Evolutionary conservation across 768 basidiomycete genomes (phyloP).

Genomic region (Suillus tomentosus): DNA sequence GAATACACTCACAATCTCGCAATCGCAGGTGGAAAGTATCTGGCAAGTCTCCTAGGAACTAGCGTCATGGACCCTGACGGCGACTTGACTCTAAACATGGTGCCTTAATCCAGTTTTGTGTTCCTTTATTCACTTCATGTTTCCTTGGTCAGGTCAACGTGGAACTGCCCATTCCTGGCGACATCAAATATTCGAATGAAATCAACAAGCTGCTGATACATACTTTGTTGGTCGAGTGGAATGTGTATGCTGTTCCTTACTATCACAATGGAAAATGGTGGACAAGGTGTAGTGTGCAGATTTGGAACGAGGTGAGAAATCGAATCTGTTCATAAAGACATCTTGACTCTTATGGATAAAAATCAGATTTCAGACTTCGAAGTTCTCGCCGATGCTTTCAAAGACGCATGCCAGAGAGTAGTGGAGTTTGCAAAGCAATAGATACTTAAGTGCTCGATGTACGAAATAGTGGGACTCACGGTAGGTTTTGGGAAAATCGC

Average conservation of each 20-base stretch:
- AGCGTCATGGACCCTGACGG: slow-evolving; percentile 58
- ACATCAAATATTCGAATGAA: slow-evolving; percentile 24
- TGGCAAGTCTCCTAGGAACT: slow-evolving; percentile 66
- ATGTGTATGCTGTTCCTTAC: slow-evolving; percentile 15
- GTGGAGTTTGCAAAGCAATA: slow-evolving; percentile 12
- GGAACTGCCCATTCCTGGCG: slow-evolving; percentile 37
- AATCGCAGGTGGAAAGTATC: slow-evolving; percentile 57
- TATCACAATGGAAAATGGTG: slow-evolving; percentile 36
- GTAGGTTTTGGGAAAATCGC: too few relatives aligned
- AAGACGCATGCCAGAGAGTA: slow-evolving; percentile 25
- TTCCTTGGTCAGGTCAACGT: slow-evolving; percentile 39
- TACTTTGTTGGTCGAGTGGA: slow-evolving; percentile 26
- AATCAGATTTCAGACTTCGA: slow-evolving; percentile 36
- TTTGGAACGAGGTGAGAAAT: slow-evolving; percentile 34
- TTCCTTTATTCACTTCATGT: background rate
- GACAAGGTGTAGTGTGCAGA: slow-evolving; percentile 32
- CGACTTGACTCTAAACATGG: slow-evolving; percentile 73
- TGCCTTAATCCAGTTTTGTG: slow-evolving; percentile 25
- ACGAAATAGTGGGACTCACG: background rate
- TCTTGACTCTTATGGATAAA: background rate
- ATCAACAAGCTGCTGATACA: slow-evolving; percentile 20
- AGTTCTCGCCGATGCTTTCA: slow-evolving; percentile 28
- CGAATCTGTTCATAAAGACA: background rate
- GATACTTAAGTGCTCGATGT: background rate
- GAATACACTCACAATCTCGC: slow-evolving; percentile 72